Conservation (phyloP, 2,329 filamentous ascomycete species). For the Colletotrichum paranaense region DNA sequence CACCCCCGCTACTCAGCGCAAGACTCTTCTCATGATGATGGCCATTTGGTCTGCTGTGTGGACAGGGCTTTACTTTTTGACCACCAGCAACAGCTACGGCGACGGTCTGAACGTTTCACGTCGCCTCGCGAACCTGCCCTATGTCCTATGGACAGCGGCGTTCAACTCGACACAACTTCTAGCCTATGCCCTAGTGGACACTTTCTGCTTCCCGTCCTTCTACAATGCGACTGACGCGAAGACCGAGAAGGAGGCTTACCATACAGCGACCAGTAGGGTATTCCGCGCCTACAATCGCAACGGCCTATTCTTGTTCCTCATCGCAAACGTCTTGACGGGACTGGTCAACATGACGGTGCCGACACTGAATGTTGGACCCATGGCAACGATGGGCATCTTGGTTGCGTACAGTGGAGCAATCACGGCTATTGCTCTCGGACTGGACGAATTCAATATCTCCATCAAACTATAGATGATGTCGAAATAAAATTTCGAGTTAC, state of each 20-base stretch:
- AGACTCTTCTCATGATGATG: conserved; percentile 72
- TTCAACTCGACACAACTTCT: conserved; percentile 90
- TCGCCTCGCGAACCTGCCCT: conserved; percentile 91
- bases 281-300: conserved; percentile 89
- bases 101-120: conserved; percentile 84
- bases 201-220: conserved; percentile 78
- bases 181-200: conserved; percentile 82
- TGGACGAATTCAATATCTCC: conserved; percentile 75
- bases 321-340: conserved; percentile 91
- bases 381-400: conserved; percentile 78
- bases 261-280: conserved; percentile 82
- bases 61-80: conserved; percentile 75
- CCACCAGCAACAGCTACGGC: conserved; percentile 76
- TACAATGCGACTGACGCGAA: conserved; percentile 67
- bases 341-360: conserved; percentile 87
- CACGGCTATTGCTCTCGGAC: conserved; percentile 72
- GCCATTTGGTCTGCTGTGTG: conserved; percentile 74
- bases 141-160: conserved; percentile 90
- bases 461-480: conserved; percentile 72
- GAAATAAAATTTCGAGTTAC: conserved; percentile 15
- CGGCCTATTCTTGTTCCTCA: conserved; percentile 84
- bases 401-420: conserved; percentile 77
- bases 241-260: conserved; percentile 72
- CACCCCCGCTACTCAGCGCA: conserved; percentile 60
- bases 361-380: conserved; percentile 77